phyloP scores from a whole-genome alignment of 352 stramenopile species.

The Globisporangium takayamanum region DNA sequence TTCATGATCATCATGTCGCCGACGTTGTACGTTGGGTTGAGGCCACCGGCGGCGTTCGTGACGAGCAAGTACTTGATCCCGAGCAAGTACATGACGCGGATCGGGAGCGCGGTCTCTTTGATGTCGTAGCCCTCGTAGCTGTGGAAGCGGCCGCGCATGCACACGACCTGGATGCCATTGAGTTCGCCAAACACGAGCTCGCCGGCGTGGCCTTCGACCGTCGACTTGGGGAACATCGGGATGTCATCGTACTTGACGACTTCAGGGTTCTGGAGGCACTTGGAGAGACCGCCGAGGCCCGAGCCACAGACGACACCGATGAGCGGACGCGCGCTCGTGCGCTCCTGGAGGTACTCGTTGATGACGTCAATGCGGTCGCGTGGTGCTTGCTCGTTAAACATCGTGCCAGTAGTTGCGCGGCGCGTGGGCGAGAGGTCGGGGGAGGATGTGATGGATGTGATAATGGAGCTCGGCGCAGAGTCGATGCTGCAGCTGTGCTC shows the following conservation, averaged over 20 bases:
- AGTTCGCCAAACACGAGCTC: constrained; percentile 95
- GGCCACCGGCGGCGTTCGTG: constrained; percentile 94
- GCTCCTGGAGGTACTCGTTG: constrained; percentile 55
- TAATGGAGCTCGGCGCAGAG: constrained; percentile 16
- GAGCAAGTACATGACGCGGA: constrained; percentile 93
- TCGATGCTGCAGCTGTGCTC: constrained; percentile 46
- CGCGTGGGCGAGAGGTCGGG: constrained; percentile 16
- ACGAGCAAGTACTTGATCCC: constrained; percentile 94
- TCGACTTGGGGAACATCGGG: constrained; percentile 90
- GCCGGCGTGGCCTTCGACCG: constrained; percentile 91
- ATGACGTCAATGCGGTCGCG: constrained; percentile 80
- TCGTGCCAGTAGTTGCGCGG: constrained; percentile 50
- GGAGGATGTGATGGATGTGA: constrained; percentile 11
- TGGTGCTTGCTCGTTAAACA: constrained; percentile 52
- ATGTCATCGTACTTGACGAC: constrained; percentile 93
- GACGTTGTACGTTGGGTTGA: constrained; percentile 93
- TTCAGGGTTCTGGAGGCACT: constrained; percentile 84
- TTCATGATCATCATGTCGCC: constrained; percentile 96
- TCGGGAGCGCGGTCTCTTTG: constrained; percentile 91
- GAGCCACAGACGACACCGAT: constrained; percentile 93
- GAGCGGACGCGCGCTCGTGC: constrained; percentile 43
- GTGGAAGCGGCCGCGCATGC: constrained; percentile 96
- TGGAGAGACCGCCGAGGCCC: constrained; percentile 89
- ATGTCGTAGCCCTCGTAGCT: constrained; percentile 96
- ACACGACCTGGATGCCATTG: constrained; percentile 81